phyloP scores from a whole-genome alignment of 2,329 filamentous ascomycete genomes.

The Apiospora malaysiana region DNA sequence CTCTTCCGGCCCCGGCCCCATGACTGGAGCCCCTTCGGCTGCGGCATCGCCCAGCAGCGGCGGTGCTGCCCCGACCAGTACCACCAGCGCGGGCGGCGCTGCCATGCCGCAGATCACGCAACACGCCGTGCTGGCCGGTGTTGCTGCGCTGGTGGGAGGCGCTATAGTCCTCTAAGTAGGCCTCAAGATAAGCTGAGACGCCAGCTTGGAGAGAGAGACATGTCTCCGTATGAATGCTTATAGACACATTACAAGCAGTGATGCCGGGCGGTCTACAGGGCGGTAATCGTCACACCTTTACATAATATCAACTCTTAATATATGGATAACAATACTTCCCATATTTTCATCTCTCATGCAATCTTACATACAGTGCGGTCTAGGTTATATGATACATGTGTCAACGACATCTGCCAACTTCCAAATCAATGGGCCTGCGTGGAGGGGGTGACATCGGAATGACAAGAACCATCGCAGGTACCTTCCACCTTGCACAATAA shows the following conservation, averaged over 20 bases:
- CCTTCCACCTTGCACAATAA: background rate
- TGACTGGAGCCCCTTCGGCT: background rate
- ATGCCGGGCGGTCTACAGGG: background rate
- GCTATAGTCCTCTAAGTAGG: background rate
- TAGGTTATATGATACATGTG: background rate
- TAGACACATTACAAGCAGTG: background rate
- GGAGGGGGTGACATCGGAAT: background rate
- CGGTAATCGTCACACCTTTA: background rate
- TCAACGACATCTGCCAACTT: background rate
- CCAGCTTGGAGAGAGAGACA: background rate
- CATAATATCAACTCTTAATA: background rate
- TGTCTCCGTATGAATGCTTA: background rate
- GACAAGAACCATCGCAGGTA: background rate
- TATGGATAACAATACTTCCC: background rate
- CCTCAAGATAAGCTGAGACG: background rate
- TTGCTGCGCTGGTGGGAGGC: slow-evolving; percentile 15
- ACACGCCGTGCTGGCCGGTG: background rate
- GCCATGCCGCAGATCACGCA: background rate
- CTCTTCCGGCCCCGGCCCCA: background rate
- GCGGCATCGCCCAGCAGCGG: background rate
- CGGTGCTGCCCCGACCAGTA: background rate
- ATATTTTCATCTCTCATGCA: slow-evolving; percentile 1
- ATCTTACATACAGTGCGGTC: background rate
- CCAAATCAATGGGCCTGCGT: background rate
- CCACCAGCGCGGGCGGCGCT: background rate